Percentiles rank a stretch among this genome's conserved stretches.
Conservation (phyloP, 306 rosid species). For the Cyamopsis tetragonoloba region DNA sequence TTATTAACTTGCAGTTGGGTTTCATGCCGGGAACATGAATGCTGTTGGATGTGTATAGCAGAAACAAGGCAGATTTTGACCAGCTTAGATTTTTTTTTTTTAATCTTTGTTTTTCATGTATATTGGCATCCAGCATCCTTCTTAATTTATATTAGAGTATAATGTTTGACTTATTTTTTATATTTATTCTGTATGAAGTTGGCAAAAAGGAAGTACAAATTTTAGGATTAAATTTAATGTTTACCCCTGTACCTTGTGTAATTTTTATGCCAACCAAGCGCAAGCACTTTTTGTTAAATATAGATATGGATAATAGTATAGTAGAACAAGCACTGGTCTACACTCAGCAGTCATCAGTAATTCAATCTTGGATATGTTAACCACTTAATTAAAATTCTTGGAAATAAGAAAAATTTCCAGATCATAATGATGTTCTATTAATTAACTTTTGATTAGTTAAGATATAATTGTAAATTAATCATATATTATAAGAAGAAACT, state of each 20-base stretch:
- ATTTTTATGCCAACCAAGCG: not conserved
- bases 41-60: constrained; percentile 20
- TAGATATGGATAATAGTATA: too few relatives aligned
- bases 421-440: too few relatives aligned
- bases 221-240: not conserved
- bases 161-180: not conserved
- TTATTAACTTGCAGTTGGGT: constrained; percentile 22
- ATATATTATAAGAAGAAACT: too few relatives aligned
- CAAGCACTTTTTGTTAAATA: too few relatives aligned
- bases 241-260: not conserved
- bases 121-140: not conserved
- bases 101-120: not conserved
- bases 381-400: too few relatives aligned
- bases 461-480: too few relatives aligned
- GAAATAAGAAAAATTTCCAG: too few relatives aligned
- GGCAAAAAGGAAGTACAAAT: not conserved
- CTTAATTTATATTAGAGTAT: not conserved
- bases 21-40: constrained; percentile 13
- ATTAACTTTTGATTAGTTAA: too few relatives aligned
- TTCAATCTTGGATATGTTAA: too few relatives aligned
- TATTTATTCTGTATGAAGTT: not conserved
- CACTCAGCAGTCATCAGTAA: too few relatives aligned
- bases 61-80: constrained; percentile 15
- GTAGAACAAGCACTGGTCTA: too few relatives aligned
- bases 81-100: not conserved